Conservation (phyloP, 352 stramenopile genomes). For the Phytophthora capsici region DNA sequence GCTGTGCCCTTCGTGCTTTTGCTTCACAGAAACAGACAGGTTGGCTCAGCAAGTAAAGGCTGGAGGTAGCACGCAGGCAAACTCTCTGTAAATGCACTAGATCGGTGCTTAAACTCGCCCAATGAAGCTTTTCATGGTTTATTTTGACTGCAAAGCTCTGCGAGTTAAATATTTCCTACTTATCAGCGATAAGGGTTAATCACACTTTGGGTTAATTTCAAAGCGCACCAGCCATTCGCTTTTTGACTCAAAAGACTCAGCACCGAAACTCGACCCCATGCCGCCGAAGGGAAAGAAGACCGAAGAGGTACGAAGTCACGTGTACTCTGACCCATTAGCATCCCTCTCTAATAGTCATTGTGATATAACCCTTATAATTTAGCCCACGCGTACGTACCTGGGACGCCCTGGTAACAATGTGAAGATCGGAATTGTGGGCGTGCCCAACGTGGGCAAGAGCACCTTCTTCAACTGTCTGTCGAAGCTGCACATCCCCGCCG, state of each 20-base stretch:
- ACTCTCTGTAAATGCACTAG: constrained; percentile 39
- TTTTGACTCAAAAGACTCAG: constrained; percentile 19
- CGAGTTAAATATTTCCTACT: neutral
- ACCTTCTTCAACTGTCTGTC: constrained; percentile 99
- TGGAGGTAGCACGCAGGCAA: constrained; percentile 41
- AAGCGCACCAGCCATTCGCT: constrained; percentile 37
- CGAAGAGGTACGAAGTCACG: constrained; percentile 52
- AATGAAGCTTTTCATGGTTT: constrained; percentile 35
- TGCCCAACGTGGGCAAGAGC: constrained; percentile 99
- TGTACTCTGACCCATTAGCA: neutral
- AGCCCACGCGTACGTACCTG: constrained; percentile 78
- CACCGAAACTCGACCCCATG: constrained; percentile 44
- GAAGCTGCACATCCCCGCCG: constrained; percentile 91
- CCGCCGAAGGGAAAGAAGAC: constrained; percentile 86
- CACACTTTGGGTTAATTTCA: neutral
- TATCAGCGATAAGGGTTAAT: constrained; percentile 11
- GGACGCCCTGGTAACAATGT: constrained; percentile 93
- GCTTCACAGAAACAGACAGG: constrained; percentile 60
- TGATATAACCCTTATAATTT: neutral
- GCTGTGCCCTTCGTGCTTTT: constrained; percentile 16
- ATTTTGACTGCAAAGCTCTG: constrained; percentile 3
- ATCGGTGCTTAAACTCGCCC: constrained; percentile 11
- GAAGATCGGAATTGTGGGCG: constrained; percentile 98
- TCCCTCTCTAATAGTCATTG: neutral
- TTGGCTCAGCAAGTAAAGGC: constrained; percentile 70